These are phyloP conservation scores for Cytidiella melzeri DNA, from an alignment of 768 basidiomycete species.

Conservation along the genomic window DNA sequence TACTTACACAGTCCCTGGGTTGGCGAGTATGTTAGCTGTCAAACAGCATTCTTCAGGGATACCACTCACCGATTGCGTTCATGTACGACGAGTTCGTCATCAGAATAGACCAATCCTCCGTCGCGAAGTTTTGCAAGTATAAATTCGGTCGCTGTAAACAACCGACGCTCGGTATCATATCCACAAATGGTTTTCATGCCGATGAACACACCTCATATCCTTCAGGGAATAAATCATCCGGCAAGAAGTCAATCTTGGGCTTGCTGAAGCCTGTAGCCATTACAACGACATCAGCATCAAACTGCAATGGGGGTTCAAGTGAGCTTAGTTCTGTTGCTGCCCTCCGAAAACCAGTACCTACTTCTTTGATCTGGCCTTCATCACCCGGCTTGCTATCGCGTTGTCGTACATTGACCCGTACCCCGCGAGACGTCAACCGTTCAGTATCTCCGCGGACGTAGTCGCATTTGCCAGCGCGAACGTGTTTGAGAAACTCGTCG, in stretches of 20 bases:
- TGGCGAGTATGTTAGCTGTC: background rate
- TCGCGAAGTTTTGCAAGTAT: slow-evolving; percentile 51
- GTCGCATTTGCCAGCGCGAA: slow-evolving; percentile 35
- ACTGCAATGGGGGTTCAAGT: no score
- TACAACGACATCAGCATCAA: slow-evolving; percentile 42
- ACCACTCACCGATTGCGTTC: slow-evolving; percentile 40
- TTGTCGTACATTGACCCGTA: slow-evolving; percentile 34
- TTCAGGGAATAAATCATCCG: slow-evolving; percentile 43
- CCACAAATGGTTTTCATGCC: background rate
- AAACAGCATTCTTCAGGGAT: background rate
- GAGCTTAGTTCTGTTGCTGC: background rate
- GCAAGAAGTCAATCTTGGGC: slow-evolving; percentile 40
- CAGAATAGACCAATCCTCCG: slow-evolving; percentile 46
- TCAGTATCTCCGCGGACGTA: slow-evolving; percentile 44
- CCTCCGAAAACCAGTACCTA: background rate
- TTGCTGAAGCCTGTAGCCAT: slow-evolving; percentile 49
- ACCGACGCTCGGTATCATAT: background rate
- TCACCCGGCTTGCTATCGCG: slow-evolving; percentile 30
- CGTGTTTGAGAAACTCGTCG: slow-evolving; percentile 41
- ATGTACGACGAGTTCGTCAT: slow-evolving; percentile 46
- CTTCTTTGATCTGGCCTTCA: slow-evolving; percentile 24
- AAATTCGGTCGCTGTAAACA: slow-evolving; percentile 36
- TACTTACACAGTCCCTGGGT: slow-evolving; percentile 24
- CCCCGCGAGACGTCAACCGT: slow-evolving; percentile 31
- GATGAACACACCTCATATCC: slow-evolving; percentile 35